These are phyloP conservation scores for Talaromyces atroroseus DNA, from an alignment of 2,329 filamentous ascomycete species.

Conservation along the genomic window DNA sequence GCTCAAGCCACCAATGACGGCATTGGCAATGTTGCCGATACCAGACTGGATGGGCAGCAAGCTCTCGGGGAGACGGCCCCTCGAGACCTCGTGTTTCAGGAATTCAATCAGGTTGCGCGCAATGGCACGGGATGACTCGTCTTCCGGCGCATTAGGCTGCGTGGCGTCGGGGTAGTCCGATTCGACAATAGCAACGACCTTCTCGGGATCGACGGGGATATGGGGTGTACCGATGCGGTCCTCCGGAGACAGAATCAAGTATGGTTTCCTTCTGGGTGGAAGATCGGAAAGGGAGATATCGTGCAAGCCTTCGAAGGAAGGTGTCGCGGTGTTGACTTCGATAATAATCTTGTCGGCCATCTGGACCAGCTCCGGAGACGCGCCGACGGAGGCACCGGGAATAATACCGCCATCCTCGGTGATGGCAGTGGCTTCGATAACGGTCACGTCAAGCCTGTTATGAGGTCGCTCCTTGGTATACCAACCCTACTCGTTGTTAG, in stretches of 20 bases:
- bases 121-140: conserved; percentile 66
- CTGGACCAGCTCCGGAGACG: conserved; percentile 78
- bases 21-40: conserved; percentile 91
- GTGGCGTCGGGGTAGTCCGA: conserved; percentile 77
- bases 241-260: conserved; percentile 77
- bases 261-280: conserved; percentile 75
- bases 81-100: conserved; percentile 76
- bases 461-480: conserved; percentile 75
- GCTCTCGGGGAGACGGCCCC: conserved; percentile 69
- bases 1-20: conserved; percentile 76
- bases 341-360: conserved; percentile 92
- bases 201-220: conserved; percentile 78
- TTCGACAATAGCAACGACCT: conserved; percentile 78
- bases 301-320: conserved; percentile 80
- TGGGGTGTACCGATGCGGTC: conserved; percentile 79
- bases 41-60: conserved; percentile 79
- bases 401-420: conserved; percentile 86
- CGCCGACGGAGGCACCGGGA: conserved; percentile 78
- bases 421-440: conserved; percentile 82
- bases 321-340: conserved; percentile 82
- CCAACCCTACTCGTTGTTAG: conserved; percentile 51
- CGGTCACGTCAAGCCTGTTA: conserved; percentile 72
- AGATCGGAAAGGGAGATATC: conserved; percentile 87
- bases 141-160: conserved; percentile 68
- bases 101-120: conserved; percentile 76